A percentile compares a stretch with the other conserved stretches of the same genome.
Evolutionary conservation across 2,329 filamentous ascomycete species (phyloP).

Genomic region (Trichoderma oligosporum): DNA sequence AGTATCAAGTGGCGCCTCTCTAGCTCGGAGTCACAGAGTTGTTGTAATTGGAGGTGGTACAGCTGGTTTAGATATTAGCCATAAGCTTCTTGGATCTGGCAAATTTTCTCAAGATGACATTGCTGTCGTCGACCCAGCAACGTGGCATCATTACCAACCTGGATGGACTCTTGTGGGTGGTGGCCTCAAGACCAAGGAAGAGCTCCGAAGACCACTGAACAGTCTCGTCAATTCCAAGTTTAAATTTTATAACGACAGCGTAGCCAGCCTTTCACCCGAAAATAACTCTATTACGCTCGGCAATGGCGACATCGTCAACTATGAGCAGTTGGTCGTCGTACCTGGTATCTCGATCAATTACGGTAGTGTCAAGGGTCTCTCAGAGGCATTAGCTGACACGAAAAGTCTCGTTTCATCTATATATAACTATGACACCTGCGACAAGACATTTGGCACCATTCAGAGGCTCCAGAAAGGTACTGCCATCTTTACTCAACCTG

Average conservation of each 20-base stretch:
- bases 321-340: constrained; percentile 62
- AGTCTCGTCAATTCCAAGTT: constrained; percentile 57
- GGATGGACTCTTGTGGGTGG: constrained; percentile 67
- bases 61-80: constrained; percentile 62
- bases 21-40: constrained; percentile 51
- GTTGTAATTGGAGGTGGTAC: constrained; percentile 65
- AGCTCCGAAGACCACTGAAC: constrained; percentile 49
- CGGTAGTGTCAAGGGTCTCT: constrained; percentile 50
- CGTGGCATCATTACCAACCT: constrained; percentile 64
- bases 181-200: constrained; percentile 59
- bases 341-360: constrained; percentile 55
- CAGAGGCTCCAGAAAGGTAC: constrained; percentile 45
- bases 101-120: constrained; percentile 58
- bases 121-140: constrained; percentile 59
- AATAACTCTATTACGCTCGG: constrained; percentile 53
- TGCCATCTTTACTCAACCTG: constrained; percentile 58
- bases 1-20: constrained; percentile 30
- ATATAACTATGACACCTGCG: constrained; percentile 53
- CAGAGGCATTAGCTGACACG: constrained; percentile 50
- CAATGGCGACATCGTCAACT: constrained; percentile 54
- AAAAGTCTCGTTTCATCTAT: constrained; percentile 51
- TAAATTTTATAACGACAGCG: constrained; percentile 54
- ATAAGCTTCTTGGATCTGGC: constrained; percentile 61
- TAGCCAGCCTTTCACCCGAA: constrained; percentile 50
- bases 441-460: constrained; percentile 50